Base-by-base conservation (phyloP, 768 basidiomycete species). In the Cyclocybe aegerita region DNA sequence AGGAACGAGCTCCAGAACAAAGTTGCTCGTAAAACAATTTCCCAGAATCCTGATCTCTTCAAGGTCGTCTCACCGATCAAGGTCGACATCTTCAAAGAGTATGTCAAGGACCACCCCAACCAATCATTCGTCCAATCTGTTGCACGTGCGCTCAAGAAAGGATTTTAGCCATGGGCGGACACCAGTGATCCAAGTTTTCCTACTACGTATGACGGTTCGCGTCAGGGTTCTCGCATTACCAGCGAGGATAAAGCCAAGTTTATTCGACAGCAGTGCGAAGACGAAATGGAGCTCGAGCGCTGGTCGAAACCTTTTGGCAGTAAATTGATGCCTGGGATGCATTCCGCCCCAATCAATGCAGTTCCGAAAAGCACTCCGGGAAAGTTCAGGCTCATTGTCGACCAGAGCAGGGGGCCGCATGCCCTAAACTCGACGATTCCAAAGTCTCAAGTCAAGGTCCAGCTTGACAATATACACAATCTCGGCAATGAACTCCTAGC, bases 121-220 rank as follows among this genome's bases (percentile, higher is more conserved):
- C 65, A 50, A 7, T 36, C 57, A 0, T 69, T 73, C 23, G 74
- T 78, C 0, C 4, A 54, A 0, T 77, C 70, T 0, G 66, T 77
- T 1, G 33, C 52, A 6, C 7, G 29, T 0, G 63, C 63, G 0
- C 58, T 80, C 0, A 49, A 58, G 0, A 55, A 71, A 1, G 77
- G 78, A 1, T 78, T 78, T 55, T 79, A 76, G 77, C 78, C 77
- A 0, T 72, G 51, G 48, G 70, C 70, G 0, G 51, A 69, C 11
- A 68, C 67, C 4, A 43, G 40, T 36, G 17, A 54, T 15, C 45
- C 39, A 1, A 50, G 16, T 4, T 62, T 59, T 29, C 70, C 66
- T 12, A 43, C 34, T 7, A 64, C 58, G 0, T 53, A 54, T 16
- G 67, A 72, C 39, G 59, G 50, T 36, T 63, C 64, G 7, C 14